These are phyloP conservation scores for Anaeromyces robustus DNA, from an alignment of 192 early-diverging fungal species.

Conservation along the genomic window DNA sequence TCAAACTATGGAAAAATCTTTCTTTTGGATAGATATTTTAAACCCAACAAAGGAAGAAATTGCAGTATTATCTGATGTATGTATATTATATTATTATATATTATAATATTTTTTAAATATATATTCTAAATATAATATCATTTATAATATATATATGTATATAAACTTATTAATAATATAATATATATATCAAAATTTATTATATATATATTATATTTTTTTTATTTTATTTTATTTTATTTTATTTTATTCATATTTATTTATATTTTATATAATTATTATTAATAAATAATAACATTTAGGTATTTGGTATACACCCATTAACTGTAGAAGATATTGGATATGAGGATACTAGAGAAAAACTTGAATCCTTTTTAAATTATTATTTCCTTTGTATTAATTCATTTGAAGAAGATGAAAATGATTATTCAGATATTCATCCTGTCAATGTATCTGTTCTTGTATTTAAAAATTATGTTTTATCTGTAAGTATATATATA, in stretches of 20 bases:
- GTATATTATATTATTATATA: neutral
- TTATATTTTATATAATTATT: no score
- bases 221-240: no score
- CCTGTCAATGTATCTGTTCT: neutral
- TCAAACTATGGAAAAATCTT: no score
- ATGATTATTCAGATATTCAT: conserved; percentile 22
- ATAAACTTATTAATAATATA: no score
- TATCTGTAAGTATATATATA: conserved; percentile 58
- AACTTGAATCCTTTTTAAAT: neutral
- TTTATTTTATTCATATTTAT: no score
- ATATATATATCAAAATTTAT: no score
- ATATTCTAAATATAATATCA: no score
- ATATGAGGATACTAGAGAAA: conserved; percentile 17
- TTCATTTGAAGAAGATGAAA: conserved; percentile 10
- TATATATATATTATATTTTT: no score
- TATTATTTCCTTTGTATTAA: conserved; percentile 29
- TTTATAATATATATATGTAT: no score
- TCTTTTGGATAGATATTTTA: conserved; percentile 55
- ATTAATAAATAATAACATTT: no score
- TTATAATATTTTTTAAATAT: no score
- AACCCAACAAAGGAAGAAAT: conserved; percentile 47
- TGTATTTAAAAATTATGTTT: conserved; percentile 35
- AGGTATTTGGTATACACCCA: conserved; percentile 74
- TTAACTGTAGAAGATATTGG: conserved; percentile 50
- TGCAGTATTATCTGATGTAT: conserved; percentile 29